phyloP scores from a whole-genome alignment of 345 rosid genomes.

The Syzygium aromaticum region DNA sequence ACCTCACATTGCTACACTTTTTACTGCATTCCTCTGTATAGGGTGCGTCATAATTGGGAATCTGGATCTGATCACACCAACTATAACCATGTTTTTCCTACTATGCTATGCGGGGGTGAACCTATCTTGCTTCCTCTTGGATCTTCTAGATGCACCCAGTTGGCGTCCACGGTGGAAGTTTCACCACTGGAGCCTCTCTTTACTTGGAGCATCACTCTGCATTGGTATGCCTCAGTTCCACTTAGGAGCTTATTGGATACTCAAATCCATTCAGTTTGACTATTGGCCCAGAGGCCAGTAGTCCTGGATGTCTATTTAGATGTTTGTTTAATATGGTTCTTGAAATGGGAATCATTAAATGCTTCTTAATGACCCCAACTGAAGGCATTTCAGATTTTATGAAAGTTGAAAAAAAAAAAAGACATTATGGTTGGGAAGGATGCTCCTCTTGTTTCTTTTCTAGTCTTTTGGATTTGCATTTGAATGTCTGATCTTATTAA shows the following conservation, averaged over 20 bases:
- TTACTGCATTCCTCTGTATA: conserved; percentile 78
- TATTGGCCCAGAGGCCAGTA: neutral
- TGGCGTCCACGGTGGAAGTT: conserved; percentile 99
- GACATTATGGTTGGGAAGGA: neutral
- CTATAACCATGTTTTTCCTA: conserved; percentile 96
- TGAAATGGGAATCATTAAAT: neutral
- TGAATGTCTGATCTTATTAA: neutral
- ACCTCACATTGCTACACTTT: conserved; percentile 85
- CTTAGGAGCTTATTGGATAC: neutral
- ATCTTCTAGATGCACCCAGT: conserved; percentile 99
- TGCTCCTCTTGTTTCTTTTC: neutral
- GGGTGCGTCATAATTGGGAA: conserved; percentile 95
- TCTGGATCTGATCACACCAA: conserved; percentile 95
- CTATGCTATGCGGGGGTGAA: conserved; percentile 96
- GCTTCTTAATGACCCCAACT: neutral
- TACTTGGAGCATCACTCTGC: conserved; percentile 86
- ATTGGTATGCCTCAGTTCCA: conserved; percentile 44
- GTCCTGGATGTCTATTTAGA: neutral
- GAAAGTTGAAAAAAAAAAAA: no score
- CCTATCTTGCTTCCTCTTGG: conserved; percentile 98
- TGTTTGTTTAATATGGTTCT: neutral
- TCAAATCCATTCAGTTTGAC: neutral
- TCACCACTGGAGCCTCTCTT: conserved; percentile 98
- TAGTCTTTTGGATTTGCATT: neutral
- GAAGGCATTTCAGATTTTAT: neutral